Evolutionary conservation across 148 eudicot species (phyloP), one percentile per base, ranked within the genome.

Genomic region (Amaranthus hypochondriacus): DNA sequence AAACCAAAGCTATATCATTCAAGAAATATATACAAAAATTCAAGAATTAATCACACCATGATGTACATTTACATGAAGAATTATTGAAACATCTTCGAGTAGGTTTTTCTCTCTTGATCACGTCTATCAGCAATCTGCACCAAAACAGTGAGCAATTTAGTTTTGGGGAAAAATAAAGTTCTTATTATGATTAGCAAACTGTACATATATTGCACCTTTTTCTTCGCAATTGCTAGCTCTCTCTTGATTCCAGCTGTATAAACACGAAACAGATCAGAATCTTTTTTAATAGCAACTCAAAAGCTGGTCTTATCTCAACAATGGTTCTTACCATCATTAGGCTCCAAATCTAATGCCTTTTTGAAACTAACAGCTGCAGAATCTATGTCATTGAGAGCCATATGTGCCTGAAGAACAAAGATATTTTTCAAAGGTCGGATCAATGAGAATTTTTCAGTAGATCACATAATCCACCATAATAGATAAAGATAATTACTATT

Each of bases 311-410:
- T 51, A 2, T 15, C 18, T 15, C 13, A 3, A 48, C 42, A 59
- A 71, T 57, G 42, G 72, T 21, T 64, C 89, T 75, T 61, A 90
- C 98, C 96, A 81, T 92, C 90, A 75, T 84, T 88, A 53, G 98
- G 98, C 79, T 93, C 97, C 82, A 93, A 80, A 63, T 87, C 89
- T 69, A 85, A 72, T 73, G 98, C 98, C 79, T 85, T 91, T 60
- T 75, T 85, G 80, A 93, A 93, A 79, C 97, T 89, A 62, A 85
- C 92, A 56, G 83, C 85, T 11, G 98, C 97, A 72, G 94, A 86
- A 85, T 93, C 96, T 28, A 93, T 83, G 77, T 91, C 97, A 73
- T 91, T 93, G 46, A 93, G 97, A 59, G 92, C 96, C 81, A 89
- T 81, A 75, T 88, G 80, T 72, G 92, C 98, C 98, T 93, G 86